Percentiles rank a stretch among this genome's conserved stretches.
Evolutionary conservation across 257 asterid genomes (phyloP).

Genomic region (Anisodus acutangulus): DNA sequence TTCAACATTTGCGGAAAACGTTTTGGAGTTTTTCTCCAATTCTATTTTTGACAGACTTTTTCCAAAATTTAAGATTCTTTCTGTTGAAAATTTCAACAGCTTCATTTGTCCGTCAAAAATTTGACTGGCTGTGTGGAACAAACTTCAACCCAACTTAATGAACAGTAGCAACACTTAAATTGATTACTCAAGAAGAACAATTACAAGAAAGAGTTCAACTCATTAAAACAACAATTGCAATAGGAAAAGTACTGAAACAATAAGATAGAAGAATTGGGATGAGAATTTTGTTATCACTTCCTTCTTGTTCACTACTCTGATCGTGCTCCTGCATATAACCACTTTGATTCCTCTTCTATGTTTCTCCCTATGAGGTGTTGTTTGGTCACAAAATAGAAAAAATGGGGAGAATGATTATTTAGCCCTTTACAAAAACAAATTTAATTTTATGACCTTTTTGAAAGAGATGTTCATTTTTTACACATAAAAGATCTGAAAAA

Average conservation of each 20-base stretch:
- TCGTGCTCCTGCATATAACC: neutral
- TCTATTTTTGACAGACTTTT: neutral
- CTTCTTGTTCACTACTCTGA: neutral
- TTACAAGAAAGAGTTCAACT: neutral
- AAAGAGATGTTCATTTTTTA: too few relatives aligned
- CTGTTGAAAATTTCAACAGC: neutral
- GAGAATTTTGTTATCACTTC: neutral
- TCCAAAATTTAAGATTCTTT: neutral
- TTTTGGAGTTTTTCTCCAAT: neutral
- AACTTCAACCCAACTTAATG: neutral
- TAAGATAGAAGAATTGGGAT: neutral
- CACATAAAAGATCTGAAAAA: too few relatives aligned
- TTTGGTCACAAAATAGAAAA: too few relatives aligned
- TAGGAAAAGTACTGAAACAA: neutral
- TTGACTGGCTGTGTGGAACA: neutral
- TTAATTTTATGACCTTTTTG: too few relatives aligned
- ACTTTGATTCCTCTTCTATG: neutral
- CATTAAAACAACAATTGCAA: neutral
- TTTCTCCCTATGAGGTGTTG: neutral
- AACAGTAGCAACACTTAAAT: neutral
- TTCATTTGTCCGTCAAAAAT: too few relatives aligned
- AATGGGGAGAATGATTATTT: too few relatives aligned
- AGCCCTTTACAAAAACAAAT: too few relatives aligned
- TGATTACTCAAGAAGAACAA: neutral
- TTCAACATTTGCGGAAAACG: neutral